Conservation (phyloP, 106 monocot species). For the Hemerocallis citrina region DNA sequence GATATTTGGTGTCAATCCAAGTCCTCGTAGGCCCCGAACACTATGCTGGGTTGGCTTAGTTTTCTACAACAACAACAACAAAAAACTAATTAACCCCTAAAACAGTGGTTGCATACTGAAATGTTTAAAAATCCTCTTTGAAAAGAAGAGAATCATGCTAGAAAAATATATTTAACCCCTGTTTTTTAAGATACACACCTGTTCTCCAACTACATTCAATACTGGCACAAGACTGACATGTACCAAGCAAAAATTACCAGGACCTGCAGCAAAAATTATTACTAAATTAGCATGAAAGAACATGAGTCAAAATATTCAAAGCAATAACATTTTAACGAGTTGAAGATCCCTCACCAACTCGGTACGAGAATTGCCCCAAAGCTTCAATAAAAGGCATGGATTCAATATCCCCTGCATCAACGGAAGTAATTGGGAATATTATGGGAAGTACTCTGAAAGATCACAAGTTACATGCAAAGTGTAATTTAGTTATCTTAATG, state of each 20-base stretch:
- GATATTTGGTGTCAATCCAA: constrained; percentile 66
- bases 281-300: background rate
- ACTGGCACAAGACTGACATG: constrained; percentile 98
- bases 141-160: too few relatives aligned
- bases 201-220: constrained; percentile 92
- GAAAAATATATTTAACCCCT: background rate
- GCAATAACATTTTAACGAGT: background rate
- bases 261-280: constrained; percentile 34
- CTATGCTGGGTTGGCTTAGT: constrained; percentile 81
- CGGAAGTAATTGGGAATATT: constrained; percentile 3
- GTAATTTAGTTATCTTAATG: too few relatives aligned
- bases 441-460: constrained; percentile 4
- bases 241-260: constrained; percentile 87
- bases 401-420: constrained; percentile 91
- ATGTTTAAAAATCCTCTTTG: background rate
- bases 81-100: background rate
- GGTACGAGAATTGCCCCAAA: constrained; percentile 83
- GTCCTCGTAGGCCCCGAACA: constrained; percentile 47
- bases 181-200: constrained; percentile 33
- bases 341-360: constrained; percentile 54
- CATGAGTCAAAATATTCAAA: background rate
- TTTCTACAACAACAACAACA: constrained; percentile 33
- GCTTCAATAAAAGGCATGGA: constrained; percentile 98
- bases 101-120: background rate
- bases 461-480: background rate